These are phyloP conservation scores for Brassica rapa DNA, from an alignment of 345 rosid species.

Conservation along the genomic window DNA sequence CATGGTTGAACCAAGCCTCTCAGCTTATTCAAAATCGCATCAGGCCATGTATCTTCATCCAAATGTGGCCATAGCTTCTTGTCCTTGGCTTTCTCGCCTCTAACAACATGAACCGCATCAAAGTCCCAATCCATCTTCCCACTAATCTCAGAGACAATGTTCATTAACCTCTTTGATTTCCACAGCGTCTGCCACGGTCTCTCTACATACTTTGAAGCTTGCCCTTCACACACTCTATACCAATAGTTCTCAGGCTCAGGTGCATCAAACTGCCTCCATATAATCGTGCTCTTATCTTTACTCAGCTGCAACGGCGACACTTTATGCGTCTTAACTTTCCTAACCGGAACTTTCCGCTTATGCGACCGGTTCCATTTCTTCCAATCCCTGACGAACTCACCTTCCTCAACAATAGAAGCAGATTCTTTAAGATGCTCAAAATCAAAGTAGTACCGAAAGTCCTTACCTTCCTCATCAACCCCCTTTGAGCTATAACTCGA, in stretches of 20 bases:
- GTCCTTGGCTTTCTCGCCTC: constrained; percentile 87
- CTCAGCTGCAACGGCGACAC: constrained; percentile 67
- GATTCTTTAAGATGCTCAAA: constrained; percentile 87
- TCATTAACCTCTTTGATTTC: constrained; percentile 96
- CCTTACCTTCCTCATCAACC: constrained; percentile 84
- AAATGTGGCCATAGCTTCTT: constrained; percentile 88
- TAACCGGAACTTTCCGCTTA: constrained; percentile 69
- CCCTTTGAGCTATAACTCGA: constrained; percentile 61
- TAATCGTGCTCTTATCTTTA: constrained; percentile 73
- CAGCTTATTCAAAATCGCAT: constrained; percentile 62
- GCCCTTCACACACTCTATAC: constrained; percentile 94
- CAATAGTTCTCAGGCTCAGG: constrained; percentile 90
- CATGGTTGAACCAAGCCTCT: constrained; percentile 59
- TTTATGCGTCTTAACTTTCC: constrained; percentile 70
- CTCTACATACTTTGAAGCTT: constrained; percentile 64
- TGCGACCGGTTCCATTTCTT: constrained; percentile 77
- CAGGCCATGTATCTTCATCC: constrained; percentile 85
- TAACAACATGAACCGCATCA: constrained; percentile 82
- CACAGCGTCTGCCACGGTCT: constrained; percentile 89
- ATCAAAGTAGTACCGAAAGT: constrained; percentile 83
- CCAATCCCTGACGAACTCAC: constrained; percentile 78
- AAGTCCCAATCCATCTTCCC: constrained; percentile 98
- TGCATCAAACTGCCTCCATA: constrained; percentile 90
- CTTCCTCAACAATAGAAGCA: constrained; percentile 77
- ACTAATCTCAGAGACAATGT: constrained; percentile 77